Conservation (phyloP, 352 stramenopile genomes). For the Phytopythium ostracodes region DNA sequence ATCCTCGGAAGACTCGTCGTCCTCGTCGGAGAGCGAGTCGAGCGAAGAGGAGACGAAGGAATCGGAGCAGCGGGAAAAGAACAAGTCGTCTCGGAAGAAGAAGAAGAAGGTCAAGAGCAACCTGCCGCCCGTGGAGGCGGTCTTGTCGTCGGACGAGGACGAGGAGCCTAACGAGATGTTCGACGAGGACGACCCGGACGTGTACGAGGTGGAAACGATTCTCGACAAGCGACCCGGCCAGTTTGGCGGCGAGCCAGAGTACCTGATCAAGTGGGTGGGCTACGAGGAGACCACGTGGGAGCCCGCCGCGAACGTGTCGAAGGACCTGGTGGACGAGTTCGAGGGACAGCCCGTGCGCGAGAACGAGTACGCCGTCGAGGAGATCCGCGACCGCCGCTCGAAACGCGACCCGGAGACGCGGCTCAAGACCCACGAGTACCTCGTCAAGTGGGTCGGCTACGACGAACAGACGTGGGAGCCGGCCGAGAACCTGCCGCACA, state of each 20-base stretch:
- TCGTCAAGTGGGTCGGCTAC: conserved; percentile 86
- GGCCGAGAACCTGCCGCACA: conserved; percentile 71
- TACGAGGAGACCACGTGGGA: conserved; percentile 82
- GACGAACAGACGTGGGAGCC: conserved; percentile 78
- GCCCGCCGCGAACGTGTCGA: conserved; percentile 68
- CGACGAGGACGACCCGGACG: conserved; percentile 69
- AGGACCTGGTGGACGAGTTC: conserved; percentile 78
- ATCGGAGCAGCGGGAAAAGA: conserved; percentile 7
- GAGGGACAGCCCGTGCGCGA: conserved; percentile 66
- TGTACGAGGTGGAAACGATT: conserved; percentile 80
- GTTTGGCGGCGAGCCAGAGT: conserved; percentile 43
- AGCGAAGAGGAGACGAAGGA: conserved; percentile 26
- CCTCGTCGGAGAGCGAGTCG: conserved; percentile 29
- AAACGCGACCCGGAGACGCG: conserved; percentile 59
- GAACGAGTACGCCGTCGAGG: conserved; percentile 72
- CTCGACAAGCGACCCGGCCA: conserved; percentile 46
- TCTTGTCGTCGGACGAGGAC: conserved; percentile 72
- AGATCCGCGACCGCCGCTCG: conserved; percentile 63
- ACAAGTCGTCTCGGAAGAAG: conserved; percentile 15
- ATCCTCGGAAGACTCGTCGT: conserved; percentile 20
- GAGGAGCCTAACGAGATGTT: conserved; percentile 76
- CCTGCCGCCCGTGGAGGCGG: conserved; percentile 48
- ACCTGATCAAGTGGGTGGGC: conserved; percentile 81
- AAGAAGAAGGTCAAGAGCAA: conserved; percentile 36
- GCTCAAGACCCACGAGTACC: conserved; percentile 75